Percentiles rank a stretch among this genome's conserved stretches.
Conservation (phyloP, 2,329 filamentous ascomycete species). For the Orbilia javanica region DNA sequence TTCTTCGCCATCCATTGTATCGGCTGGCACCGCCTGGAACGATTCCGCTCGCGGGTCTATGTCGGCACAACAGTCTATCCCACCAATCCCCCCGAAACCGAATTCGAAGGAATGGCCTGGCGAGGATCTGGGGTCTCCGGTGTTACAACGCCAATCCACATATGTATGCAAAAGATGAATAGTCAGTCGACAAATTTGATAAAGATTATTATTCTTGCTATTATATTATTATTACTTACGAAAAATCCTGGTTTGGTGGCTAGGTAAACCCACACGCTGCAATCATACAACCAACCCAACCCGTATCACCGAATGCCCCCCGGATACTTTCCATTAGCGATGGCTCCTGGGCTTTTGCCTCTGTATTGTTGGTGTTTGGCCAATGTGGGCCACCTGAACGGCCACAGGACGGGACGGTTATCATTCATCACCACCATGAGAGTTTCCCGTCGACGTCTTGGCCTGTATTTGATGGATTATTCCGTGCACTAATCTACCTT, state of each 20-base stretch:
- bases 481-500: constrained; percentile 92
- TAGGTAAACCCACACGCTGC: constrained; percentile 28
- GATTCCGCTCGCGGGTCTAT: constrained; percentile 31
- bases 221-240: no score
- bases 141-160: constrained; percentile 33
- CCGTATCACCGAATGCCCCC: constrained; percentile 59
- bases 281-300: not conserved
- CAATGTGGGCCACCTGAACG: constrained; percentile 60
- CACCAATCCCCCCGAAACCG: constrained; percentile 19
- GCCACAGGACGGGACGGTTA: constrained; percentile 77
- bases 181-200: no score
- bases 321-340: constrained; percentile 60
- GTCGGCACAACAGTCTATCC: constrained; percentile 40
- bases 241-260: no score
- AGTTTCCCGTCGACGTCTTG: constrained; percentile 84
- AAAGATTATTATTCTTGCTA: no score
- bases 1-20: constrained; percentile 43
- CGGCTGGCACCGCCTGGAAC: constrained; percentile 7
- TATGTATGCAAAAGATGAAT: constrained; percentile 16
- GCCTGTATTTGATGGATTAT: constrained; percentile 89
- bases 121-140: constrained; percentile 20
- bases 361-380: constrained; percentile 60
- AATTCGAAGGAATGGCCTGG: constrained; percentile 2
- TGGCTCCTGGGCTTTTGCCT: constrained; percentile 61
- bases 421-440: constrained; percentile 84